Base-by-base conservation (phyloP, 495 filamentous ascomycete genomes). In the Xylaria bambusicola region DNA sequence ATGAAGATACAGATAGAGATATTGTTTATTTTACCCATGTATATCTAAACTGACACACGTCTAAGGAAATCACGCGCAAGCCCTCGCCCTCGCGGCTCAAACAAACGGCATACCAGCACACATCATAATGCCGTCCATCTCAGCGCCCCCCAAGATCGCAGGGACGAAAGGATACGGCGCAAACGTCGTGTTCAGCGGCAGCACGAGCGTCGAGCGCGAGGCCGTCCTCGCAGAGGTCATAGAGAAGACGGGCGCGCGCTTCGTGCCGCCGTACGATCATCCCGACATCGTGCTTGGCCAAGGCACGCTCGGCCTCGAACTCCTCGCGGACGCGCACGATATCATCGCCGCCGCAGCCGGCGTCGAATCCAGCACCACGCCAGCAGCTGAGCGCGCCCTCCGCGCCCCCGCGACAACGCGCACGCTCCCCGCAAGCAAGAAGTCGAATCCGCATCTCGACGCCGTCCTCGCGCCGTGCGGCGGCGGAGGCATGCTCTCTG, bases 51-150 rank as follows among this genome's bases (percentile, higher is more conserved):
- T 24, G 40, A 45, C 26, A 45, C 21, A 51, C 58, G 57, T 62
- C 47, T 35, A 61, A 91, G 93, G 93, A 26, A 98, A 98, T 77
- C 94, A 98, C 74, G 94, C 94, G 0, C 92, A 96, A 82, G 94
- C 94, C 18, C 87, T 98, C 55, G 85, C 94, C 3, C 86, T 97
- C 36, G 94, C 94, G 0, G 91, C 94, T 6, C 81, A 77, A 17
- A 85, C 82, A 9, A 75, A 77, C 61, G 64, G 61, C 41, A 74
- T 79, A 15, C 85, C 86, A 1, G 89, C 91, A 0, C 80, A 91
- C 75, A 90, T 98, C 63, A 86, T 98, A 41, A 98, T 98, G 94
- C 94, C 94, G 0, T 63, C 71, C 3, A 95, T 93, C 70, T 88
- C 85, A 60, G 88, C 90, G 0, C 82, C 88, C 12, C 87, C 86